phyloP scores from a whole-genome alignment of 768 basidiomycete genomes.

The Phlebiopsis flavidoalba region DNA sequence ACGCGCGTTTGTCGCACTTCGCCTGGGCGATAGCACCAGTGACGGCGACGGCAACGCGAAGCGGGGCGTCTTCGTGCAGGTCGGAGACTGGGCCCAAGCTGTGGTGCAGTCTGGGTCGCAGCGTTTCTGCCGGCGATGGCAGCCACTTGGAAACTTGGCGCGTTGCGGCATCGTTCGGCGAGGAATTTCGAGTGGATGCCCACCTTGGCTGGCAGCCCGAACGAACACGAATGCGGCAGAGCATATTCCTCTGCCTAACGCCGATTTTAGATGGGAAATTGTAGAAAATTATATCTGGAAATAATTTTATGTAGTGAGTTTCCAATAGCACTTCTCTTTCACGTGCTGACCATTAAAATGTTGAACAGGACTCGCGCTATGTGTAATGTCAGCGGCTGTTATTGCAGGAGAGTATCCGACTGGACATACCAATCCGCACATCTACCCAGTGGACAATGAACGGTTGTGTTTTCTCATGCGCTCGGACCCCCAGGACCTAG shows the following conservation, averaged over 20 bases:
- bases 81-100: constrained; percentile 8
- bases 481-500: too few species aligned
- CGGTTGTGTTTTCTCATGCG: too few species aligned
- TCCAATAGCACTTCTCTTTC: not conserved
- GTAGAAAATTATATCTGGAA: constrained; percentile 6
- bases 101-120: not conserved
- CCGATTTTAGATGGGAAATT: not conserved
- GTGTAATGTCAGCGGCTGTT: too few species aligned
- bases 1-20: not conserved
- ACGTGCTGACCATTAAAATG: too few species aligned
- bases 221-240: not conserved
- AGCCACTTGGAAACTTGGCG: not conserved
- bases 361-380: too few species aligned
- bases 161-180: not conserved
- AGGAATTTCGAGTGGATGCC: not conserved
- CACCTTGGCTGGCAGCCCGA: not conserved
- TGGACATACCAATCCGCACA: too few species aligned
- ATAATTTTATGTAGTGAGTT: not conserved
- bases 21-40: not conserved
- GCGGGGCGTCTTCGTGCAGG: constrained; percentile 4
- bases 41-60: not conserved
- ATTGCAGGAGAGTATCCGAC: too few species aligned
- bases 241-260: not conserved
- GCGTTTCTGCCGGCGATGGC: constrained; percentile 5
- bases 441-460: too few species aligned